Base-by-base conservation (phyloP, 345 rosid genomes). In the Salix dunnii region DNA sequence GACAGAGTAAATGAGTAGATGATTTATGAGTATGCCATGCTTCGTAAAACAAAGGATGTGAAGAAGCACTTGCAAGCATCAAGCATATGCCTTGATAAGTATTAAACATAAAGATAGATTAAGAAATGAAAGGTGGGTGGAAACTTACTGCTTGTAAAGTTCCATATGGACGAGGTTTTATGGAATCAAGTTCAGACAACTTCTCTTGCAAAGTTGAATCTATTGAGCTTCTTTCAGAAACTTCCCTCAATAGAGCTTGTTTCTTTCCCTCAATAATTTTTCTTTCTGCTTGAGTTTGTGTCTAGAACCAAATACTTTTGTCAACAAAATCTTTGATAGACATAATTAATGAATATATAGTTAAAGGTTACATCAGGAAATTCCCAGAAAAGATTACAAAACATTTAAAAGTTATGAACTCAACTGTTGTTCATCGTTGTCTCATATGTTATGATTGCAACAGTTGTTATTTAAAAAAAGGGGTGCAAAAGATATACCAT, bases 221-320 rank as follows among this genome's bases (percentile, higher is more conserved):
- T 31, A 20, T 58, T 73, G 82, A 78, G 68, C 80, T 67, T 67
- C 77, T 80, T 79, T 85, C 85, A 60, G 83, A 82, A 76, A 83
- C 89, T 76, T 86, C 88, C 78, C 62, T 83, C 83, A 87, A 42
- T 63, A 90, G 79, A 76, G 89, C 89, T 74, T 85, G 87, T 85
- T 76, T 90, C 81, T 80, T 90, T 69, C 76, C 81, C 77, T 88
- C 91, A 84, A 78, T 74, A 27, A 90, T 87, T 75, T 88, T 89
- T 73, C 84, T 90, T 82, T 90, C 90, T 70, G 94, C 94, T 86
- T 90, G 92, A 27, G 92, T 88, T 6, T 89, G 91, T 36, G 94
- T 90, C 92, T 90, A 74, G 69, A 78, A 64, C 43, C 60, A 77
- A 64, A 76, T 60, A 38, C 68, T 27, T 78, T 76, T 38, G 21